These are phyloP conservation scores for Polytrichum formosum DNA, from an alignment of 225 moss, liverwort and hornwort genomes.

Conservation along the genomic window DNA sequence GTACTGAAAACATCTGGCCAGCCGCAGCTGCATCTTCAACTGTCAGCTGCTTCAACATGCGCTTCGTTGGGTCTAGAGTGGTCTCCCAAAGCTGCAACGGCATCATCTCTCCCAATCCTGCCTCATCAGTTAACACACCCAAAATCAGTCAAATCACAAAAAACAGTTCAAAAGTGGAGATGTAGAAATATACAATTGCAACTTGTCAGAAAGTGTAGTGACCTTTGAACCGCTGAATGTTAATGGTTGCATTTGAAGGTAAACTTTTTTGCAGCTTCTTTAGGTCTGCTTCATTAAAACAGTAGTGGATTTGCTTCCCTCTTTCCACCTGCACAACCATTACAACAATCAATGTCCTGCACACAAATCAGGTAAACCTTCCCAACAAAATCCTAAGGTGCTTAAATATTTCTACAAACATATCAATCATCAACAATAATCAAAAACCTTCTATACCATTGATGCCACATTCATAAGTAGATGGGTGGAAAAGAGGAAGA, in stretches of 20 bases:
- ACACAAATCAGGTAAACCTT: conserved; percentile 4
- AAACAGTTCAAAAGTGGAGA: no score
- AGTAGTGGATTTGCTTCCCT: conserved; percentile 83
- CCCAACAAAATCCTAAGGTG: not conserved
- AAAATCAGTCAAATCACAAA: no score
- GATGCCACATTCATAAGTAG: not conserved
- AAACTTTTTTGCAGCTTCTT: conserved; percentile 49
- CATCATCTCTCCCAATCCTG: conserved; percentile 99
- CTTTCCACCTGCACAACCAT: conserved; percentile 65
- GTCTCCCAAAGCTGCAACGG: conserved; percentile 94
- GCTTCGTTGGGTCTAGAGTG: conserved; percentile 80
- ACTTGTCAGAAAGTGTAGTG: not conserved
- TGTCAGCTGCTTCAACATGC: conserved; percentile 91
- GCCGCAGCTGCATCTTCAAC: conserved; percentile 86
- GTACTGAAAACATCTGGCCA: conserved; percentile 78
- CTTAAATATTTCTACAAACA: no score
- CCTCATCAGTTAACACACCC: conserved; percentile 5
- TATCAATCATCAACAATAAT: no score
- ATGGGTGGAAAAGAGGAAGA: conserved; percentile 13
- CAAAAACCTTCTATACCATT: no score
- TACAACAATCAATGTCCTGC: conserved; percentile 8
- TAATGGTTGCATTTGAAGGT: conserved; percentile 74
- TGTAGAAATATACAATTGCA: not conserved
- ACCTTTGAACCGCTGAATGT: conserved; percentile 95
- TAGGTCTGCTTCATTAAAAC: conserved; percentile 76